Conservation (phyloP, 352 stramenopile genomes). For the Lagenidium sp. region DNA sequence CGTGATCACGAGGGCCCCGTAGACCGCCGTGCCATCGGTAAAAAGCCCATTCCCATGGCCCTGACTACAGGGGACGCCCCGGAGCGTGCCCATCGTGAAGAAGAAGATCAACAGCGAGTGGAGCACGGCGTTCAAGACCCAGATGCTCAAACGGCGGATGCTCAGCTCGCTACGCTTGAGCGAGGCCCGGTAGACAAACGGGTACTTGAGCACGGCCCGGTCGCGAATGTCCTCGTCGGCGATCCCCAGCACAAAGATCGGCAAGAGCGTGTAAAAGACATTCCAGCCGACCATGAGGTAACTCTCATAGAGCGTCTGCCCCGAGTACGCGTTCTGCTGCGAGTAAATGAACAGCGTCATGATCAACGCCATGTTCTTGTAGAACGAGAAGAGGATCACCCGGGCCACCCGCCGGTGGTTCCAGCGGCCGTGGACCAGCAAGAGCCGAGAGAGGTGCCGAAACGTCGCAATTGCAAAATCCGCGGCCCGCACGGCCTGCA, state of each 20-base stretch:
- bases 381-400: slow-evolving; percentile 85
- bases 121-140: slow-evolving; percentile 65
- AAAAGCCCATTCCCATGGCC: slow-evolving; percentile 61
- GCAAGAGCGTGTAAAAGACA: slow-evolving; percentile 91
- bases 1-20: slow-evolving; percentile 68
- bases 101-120: slow-evolving; percentile 72
- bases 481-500: slow-evolving; percentile 78
- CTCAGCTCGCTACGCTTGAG: slow-evolving; percentile 53
- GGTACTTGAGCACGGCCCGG: slow-evolving; percentile 54
- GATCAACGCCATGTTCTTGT: slow-evolving; percentile 92
- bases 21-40: slow-evolving; percentile 62
- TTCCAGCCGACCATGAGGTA: slow-evolving; percentile 93
- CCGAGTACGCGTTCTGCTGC: slow-evolving; percentile 88
- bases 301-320: slow-evolving; percentile 80
- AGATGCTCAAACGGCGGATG: slow-evolving; percentile 43
- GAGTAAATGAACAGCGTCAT: slow-evolving; percentile 89
- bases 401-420: slow-evolving; percentile 73
- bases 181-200: slow-evolving; percentile 72
- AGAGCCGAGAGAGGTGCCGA: slow-evolving; percentile 58
- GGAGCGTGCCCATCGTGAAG: slow-evolving; percentile 38
- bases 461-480: slow-evolving; percentile 86
- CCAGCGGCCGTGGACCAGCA: slow-evolving; percentile 80
- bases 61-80: slow-evolving; percentile 22
- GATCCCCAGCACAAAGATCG: slow-evolving; percentile 88
- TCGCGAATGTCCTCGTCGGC: slow-evolving; percentile 79